phyloP scores from a whole-genome alignment of 75 land plant species.

The Chamaecyparis obtusa region DNA sequence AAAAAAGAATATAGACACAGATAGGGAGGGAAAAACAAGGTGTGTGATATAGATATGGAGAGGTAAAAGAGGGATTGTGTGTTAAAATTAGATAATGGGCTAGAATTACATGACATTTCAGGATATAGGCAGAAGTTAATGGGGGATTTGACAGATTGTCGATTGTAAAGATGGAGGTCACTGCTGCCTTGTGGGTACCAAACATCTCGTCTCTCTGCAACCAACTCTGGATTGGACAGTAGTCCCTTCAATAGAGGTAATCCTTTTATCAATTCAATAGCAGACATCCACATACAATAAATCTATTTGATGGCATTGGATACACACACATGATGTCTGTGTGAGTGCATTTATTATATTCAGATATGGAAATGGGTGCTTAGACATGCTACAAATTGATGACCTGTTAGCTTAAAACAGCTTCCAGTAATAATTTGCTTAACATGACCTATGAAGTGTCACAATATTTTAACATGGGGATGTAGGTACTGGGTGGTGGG shows the following conservation, averaged over 20 bases:
- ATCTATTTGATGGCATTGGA: background rate
- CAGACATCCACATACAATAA: background rate
- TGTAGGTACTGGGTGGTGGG: background rate
- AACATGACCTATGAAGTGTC: background rate
- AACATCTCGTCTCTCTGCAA: background rate
- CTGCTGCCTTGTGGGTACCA: background rate
- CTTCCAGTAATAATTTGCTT: background rate
- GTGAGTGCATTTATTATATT: background rate
- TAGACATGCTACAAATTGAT: background rate
- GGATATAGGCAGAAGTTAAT: background rate
- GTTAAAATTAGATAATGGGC: too few relatives aligned
- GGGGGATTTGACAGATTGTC: background rate
- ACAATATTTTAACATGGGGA: background rate
- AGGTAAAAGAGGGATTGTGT: too few relatives aligned
- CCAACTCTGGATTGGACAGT: background rate
- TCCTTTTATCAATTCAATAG: background rate
- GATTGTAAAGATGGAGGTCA: background rate
- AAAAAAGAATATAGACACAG: too few relatives aligned
- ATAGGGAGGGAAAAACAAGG: too few relatives aligned
- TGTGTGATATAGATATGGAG: too few relatives aligned
- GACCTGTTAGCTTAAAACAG: background rate
- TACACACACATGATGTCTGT: background rate
- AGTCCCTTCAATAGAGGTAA: background rate
- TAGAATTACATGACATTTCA: background rate
- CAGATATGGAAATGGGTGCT: background rate